phyloP scores from a whole-genome alignment of 2,329 filamentous ascomycete genomes.

The Paecilomyces formosus region DNA sequence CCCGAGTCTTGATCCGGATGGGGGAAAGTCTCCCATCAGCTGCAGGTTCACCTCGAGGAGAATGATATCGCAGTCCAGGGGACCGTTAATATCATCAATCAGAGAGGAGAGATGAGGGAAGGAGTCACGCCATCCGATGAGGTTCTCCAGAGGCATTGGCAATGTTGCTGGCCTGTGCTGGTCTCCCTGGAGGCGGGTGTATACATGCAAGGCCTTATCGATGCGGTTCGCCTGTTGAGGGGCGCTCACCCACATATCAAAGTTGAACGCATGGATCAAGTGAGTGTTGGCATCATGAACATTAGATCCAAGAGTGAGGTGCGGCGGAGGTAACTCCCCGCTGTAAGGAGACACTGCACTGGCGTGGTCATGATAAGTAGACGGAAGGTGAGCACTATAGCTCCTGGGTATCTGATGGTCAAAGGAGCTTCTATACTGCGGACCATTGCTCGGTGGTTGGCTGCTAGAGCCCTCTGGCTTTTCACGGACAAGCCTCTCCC shows the following conservation, averaged over 20 bases:
- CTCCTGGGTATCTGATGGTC: conserved; percentile 23
- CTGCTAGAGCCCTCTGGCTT: conserved; percentile 24
- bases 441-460: conserved; percentile 22
- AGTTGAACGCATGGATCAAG: conserved; percentile 29
- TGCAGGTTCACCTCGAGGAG: conserved; percentile 36
- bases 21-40: conserved; percentile 38
- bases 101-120: conserved; percentile 34
- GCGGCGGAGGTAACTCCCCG: conserved; percentile 25
- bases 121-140: conserved; percentile 31
- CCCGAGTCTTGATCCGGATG: conserved; percentile 31
- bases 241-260: conserved; percentile 40
- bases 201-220: conserved; percentile 36
- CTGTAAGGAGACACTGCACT: conserved; percentile 24
- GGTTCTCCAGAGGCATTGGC: conserved; percentile 31
- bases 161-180: conserved; percentile 25
- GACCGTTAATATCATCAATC: conserved; percentile 23
- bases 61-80: conserved; percentile 35
- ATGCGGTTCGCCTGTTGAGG: conserved; percentile 26
- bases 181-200: conserved; percentile 35
- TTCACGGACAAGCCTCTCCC: conserved; percentile 34
- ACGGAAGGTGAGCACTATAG: conserved; percentile 18
- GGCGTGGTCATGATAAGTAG: conserved; percentile 23
- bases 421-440: conserved; percentile 25
- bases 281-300: conserved; percentile 21
- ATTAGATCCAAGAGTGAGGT: conserved; percentile 25